Percentiles rank a stretch among this genome's conserved stretches.
Evolutionary conservation across 1,284 basidiomycete genomes (phyloP).

Genomic region (Ustilago nuda): DNA sequence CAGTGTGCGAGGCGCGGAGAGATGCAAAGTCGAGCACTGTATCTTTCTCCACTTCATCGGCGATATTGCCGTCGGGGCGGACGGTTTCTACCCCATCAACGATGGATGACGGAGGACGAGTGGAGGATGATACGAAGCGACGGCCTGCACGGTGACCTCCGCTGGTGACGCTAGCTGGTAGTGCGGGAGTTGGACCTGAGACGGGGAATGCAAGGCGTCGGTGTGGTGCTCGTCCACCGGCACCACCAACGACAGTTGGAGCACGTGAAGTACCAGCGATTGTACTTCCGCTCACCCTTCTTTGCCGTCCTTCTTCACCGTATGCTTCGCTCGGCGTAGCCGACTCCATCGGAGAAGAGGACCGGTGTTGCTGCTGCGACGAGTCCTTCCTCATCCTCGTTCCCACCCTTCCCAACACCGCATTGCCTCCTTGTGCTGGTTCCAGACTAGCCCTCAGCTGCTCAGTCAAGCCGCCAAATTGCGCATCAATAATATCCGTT

Average conservation of each 20-base stretch:
- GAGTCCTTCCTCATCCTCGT: constrained; percentile 29
- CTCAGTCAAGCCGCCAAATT: constrained; percentile 78
- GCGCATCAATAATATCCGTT: constrained; percentile 88
- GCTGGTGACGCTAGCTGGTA: constrained; percentile 11
- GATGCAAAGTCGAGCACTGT: constrained; percentile 79
- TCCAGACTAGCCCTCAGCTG: constrained; percentile 70
- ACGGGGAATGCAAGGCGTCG: constrained; percentile 42
- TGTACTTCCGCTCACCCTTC: constrained; percentile 25
- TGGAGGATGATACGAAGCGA: constrained; percentile 36
- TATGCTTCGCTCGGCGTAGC: constrained; percentile 31
- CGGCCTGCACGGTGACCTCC: constrained; percentile 23
- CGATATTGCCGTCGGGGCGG: constrained; percentile 16
- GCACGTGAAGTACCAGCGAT: constrained; percentile 18
- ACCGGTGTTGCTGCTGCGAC: constrained; percentile 12
- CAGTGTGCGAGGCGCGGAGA: constrained; percentile 81
- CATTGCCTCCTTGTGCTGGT: neutral
- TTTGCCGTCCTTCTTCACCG: constrained; percentile 21
- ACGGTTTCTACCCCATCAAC: constrained; percentile 34
- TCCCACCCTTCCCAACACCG: neutral
- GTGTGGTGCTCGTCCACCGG: constrained; percentile 9
- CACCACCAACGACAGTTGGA: constrained; percentile 19
- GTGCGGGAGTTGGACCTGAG: constrained; percentile 39
- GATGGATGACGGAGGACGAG: constrained; percentile 35
- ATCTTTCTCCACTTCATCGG: constrained; percentile 48
- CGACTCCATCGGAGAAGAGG: constrained; percentile 21